Evolutionary conservation across 1,284 basidiomycete genomes (phyloP).

Genomic region (Microstroma glucosiphilum): DNA sequence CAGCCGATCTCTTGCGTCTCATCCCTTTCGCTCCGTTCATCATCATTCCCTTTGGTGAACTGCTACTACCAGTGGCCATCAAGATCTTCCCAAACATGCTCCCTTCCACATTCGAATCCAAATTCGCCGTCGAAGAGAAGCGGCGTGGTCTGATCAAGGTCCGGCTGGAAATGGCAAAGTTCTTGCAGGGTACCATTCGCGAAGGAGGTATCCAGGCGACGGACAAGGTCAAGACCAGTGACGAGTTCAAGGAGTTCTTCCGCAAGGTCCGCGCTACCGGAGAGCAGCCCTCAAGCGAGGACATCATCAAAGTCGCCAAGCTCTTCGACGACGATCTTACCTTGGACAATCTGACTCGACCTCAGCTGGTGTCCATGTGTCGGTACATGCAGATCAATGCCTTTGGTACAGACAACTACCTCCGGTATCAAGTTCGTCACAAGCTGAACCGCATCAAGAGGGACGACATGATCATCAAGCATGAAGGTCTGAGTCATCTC

Average conservation of each 20-base stretch:
- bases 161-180: slow-evolving; percentile 97
- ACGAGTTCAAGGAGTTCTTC: slow-evolving; percentile 99
- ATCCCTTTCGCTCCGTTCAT: slow-evolving; percentile 93
- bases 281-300: slow-evolving; percentile 77
- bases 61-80: slow-evolving; percentile 90
- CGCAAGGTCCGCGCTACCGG: slow-evolving; percentile 94
- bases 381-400: slow-evolving; percentile 90
- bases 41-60: slow-evolving; percentile 95
- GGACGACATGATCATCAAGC: slow-evolving; percentile 81
- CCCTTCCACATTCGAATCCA: slow-evolving; percentile 96
- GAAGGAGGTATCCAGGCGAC: slow-evolving; percentile 82
- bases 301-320: slow-evolving; percentile 89
- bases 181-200: slow-evolving; percentile 91
- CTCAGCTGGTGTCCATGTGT: slow-evolving; percentile 94
- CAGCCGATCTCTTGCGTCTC: slow-evolving; percentile 81
- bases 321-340: slow-evolving; percentile 96
- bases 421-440: slow-evolving; percentile 84
- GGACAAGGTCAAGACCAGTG: slow-evolving; percentile 78
- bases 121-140: slow-evolving; percentile 80
- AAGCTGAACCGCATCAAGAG: slow-evolving; percentile 76
- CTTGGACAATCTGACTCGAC: slow-evolving; percentile 91
- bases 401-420: slow-evolving; percentile 97
- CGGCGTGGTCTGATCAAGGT: slow-evolving; percentile 89
- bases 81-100: slow-evolving; percentile 99
- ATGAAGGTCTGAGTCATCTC: slow-evolving; percentile 84